Percentiles rank a stretch among this genome's conserved stretches.
These are phyloP conservation scores for Blumeria hordei DNA, from an alignment of 2,329 filamentous ascomycete genomes.

Conservation along the genomic window DNA sequence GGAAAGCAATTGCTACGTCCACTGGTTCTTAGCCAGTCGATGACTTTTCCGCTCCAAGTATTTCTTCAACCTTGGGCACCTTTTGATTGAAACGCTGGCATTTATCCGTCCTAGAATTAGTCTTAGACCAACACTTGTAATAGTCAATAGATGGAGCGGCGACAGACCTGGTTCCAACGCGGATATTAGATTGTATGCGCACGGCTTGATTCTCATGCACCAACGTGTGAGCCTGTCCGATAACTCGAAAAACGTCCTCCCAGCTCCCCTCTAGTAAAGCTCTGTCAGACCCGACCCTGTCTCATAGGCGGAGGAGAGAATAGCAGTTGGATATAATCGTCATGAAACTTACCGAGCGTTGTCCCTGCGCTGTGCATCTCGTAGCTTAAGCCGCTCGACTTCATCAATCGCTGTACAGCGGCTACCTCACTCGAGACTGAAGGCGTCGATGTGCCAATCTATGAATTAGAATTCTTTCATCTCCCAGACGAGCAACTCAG, in stretches of 20 bases:
- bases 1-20: too few relatives aligned
- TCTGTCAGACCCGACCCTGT: background rate
- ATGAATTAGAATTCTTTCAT: background rate
- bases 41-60: too few relatives aligned
- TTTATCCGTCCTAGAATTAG: too few relatives aligned
- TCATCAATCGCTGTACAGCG: constrained; percentile 64
- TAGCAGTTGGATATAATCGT: background rate
- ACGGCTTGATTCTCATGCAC: constrained; percentile 56
- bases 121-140: too few relatives aligned
- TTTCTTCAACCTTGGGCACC: too few relatives aligned
- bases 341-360: constrained; percentile 41
- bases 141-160: too few relatives aligned
- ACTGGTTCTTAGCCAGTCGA: too few relatives aligned
- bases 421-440: constrained; percentile 71
- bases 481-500: background rate
- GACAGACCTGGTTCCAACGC: constrained; percentile 44
- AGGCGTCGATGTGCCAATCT: constrained; percentile 57
- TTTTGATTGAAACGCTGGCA: too few relatives aligned
- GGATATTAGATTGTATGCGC: constrained; percentile 71
- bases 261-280: constrained; percentile 51
- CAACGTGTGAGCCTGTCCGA: constrained; percentile 64
- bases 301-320: background rate
- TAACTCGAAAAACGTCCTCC: constrained; percentile 64
- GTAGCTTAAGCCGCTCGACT: constrained; percentile 57
- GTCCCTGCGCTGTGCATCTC: constrained; percentile 87